Percentiles rank a stretch among this genome's conserved stretches.
These are phyloP conservation scores for Candida takata DNA, from an alignment of 805 yeast genomes.

Conservation along the genomic window DNA sequence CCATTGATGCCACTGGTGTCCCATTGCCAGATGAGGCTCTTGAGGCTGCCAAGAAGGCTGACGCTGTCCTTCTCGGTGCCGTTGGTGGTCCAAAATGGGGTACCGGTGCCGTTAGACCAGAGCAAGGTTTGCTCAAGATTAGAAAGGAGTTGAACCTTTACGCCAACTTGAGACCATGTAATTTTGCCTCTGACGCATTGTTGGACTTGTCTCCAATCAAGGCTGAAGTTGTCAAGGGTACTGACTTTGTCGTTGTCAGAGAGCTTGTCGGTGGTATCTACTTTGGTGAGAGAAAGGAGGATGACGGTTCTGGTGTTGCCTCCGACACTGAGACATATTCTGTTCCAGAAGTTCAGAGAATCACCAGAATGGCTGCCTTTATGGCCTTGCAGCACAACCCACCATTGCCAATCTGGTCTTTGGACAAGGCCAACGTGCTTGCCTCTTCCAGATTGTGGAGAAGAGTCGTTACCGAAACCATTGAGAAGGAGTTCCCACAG, in stretches of 20 bases:
- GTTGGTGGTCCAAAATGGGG: slow-evolving; percentile 99
- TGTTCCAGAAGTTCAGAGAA: slow-evolving; percentile 88
- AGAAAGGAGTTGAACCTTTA: slow-evolving; percentile 90
- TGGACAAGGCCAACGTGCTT: slow-evolving; percentile 95
- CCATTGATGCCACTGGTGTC: slow-evolving; percentile 92
- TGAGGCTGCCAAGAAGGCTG: slow-evolving; percentile 75
- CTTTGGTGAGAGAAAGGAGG: slow-evolving; percentile 94
- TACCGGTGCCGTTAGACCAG: slow-evolving; percentile 92
- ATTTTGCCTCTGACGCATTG: slow-evolving; percentile 79
- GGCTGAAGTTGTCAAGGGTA: slow-evolving; percentile 78
- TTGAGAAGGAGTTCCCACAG: slow-evolving; percentile 85
- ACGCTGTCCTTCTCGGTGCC: slow-evolving; percentile 95
- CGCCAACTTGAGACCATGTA: slow-evolving; percentile 96
- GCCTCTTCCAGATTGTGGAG: slow-evolving; percentile 97
- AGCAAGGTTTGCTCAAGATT: slow-evolving; percentile 90
- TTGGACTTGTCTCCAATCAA: slow-evolving; percentile 85
- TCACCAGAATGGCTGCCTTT: slow-evolving; percentile 97
- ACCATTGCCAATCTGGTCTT: slow-evolving; percentile 91
- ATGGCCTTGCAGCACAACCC: slow-evolving; percentile 90
- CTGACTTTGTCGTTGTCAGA: slow-evolving; percentile 88
- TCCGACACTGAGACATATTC: slow-evolving; percentile 91
- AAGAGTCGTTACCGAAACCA: slow-evolving; percentile 80
- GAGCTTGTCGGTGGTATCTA: slow-evolving; percentile 98
- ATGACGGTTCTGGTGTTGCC: slow-evolving; percentile 79
- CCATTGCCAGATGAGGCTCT: slow-evolving; percentile 85